Evolutionary conservation across 257 asterid genomes (phyloP).

Genomic region (Verbascum thapsus): DNA sequence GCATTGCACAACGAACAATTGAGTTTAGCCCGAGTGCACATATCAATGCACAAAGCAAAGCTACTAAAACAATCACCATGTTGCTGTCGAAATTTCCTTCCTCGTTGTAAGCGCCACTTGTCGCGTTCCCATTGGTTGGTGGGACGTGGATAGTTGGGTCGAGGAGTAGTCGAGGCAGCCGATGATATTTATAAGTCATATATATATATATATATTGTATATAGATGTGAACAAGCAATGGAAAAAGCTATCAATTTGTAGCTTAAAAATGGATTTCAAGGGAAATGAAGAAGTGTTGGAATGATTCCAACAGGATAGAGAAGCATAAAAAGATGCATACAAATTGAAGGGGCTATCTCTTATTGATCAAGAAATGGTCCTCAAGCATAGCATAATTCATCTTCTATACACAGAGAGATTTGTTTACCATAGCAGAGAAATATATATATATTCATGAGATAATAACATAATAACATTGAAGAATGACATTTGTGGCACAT

Average conservation of each 20-base stretch:
- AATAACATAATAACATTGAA: constrained; percentile 13
- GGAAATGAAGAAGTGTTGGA: constrained; percentile 27
- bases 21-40: constrained; percentile 65
- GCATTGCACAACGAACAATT: constrained; percentile 50
- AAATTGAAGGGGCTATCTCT: constrained; percentile 33
- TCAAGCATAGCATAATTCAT: constrained; percentile 33
- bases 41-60: constrained; percentile 59
- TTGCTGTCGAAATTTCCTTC: constrained; percentile 55
- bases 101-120: constrained; percentile 22
- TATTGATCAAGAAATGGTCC: constrained; percentile 40
- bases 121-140: constrained; percentile 20
- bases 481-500: constrained; percentile 32
- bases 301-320: constrained; percentile 38
- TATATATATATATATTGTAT: too few species aligned
- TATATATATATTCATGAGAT: constrained; percentile 20
- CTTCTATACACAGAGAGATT: constrained; percentile 14
- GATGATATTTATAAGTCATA: not conserved
- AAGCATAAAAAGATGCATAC: constrained; percentile 20
- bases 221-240: too few species aligned
- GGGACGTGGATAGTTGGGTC: constrained; percentile 19
- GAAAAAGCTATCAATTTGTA: too few species aligned
- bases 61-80: constrained; percentile 68
- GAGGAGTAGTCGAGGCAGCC: constrained; percentile 32
- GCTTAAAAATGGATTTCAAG: not conserved
- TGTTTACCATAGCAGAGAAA: constrained; percentile 15